Conservation (phyloP, 2,329 filamentous ascomycete species). For the Rhinocladiella mackenziei region DNA sequence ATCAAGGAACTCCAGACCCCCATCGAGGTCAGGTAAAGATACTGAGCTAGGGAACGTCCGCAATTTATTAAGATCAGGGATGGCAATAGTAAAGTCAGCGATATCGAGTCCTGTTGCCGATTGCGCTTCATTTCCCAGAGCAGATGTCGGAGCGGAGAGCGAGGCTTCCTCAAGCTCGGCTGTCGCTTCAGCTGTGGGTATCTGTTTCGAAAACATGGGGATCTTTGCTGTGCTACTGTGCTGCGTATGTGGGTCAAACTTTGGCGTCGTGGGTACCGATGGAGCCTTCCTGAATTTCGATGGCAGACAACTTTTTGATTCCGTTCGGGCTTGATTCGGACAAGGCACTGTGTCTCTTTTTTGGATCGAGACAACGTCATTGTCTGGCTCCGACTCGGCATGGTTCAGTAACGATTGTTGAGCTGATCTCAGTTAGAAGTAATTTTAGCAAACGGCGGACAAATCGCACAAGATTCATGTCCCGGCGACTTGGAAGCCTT, state of each 20-base stretch:
- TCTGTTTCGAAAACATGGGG: too few relatives aligned
- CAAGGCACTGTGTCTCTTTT: background rate
- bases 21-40: slow-evolving; percentile 19
- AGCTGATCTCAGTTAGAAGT: background rate
- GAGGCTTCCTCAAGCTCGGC: background rate
- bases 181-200: too few relatives aligned
- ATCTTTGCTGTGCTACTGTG: too few relatives aligned
- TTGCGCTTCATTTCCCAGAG: background rate
- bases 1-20: slow-evolving; percentile 21
- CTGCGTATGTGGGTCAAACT: too few relatives aligned
- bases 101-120: slow-evolving; percentile 8
- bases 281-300: too few relatives aligned
- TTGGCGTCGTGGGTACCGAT: too few relatives aligned
- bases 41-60: slow-evolving; percentile 21
- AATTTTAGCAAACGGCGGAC: background rate
- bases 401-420: background rate
- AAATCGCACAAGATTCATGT: slow-evolving; percentile 2
- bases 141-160: background rate
- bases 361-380: background rate
- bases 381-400: background rate
- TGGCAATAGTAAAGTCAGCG: slow-evolving; percentile 12
- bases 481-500: slow-evolving; percentile 1
- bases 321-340: background rate
- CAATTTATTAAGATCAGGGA: slow-evolving; percentile 20
- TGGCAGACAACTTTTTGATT: too few relatives aligned